Conservation (phyloP, 805 yeast genomes). For the Lachancea sp. region DNA sequence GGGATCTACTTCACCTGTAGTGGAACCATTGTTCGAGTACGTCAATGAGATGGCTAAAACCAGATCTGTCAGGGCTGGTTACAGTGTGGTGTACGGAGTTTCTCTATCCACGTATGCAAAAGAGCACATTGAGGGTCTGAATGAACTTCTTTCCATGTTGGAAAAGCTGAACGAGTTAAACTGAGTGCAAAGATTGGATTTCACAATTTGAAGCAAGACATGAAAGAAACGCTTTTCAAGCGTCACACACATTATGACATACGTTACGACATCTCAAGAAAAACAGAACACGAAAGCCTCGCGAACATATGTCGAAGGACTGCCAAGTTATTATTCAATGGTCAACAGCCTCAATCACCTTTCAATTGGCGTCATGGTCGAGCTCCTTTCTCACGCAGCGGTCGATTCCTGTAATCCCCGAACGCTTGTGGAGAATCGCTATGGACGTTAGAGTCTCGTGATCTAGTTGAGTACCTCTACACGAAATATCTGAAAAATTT, state of each 20-base stretch:
- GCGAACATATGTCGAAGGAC: too few relatives aligned
- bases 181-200: neutral
- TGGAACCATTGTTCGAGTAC: slow-evolving; percentile 58
- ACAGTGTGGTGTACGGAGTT: slow-evolving; percentile 56
- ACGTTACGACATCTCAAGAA: neutral
- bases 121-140: slow-evolving; percentile 60
- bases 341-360: neutral
- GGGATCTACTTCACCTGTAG: slow-evolving; percentile 63
- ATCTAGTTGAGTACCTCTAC: neutral
- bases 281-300: neutral
- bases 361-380: too few relatives aligned
- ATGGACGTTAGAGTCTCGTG: neutral
- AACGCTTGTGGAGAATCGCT: neutral
- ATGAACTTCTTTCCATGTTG: slow-evolving; percentile 56
- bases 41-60: slow-evolving; percentile 39
- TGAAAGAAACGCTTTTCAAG: neutral
- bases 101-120: slow-evolving; percentile 49
- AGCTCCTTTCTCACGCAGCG: too few relatives aligned
- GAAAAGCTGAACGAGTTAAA: slow-evolving; percentile 4
- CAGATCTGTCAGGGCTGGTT: slow-evolving; percentile 38
- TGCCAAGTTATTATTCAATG: too few relatives aligned
- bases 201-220: neutral
- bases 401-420: too few relatives aligned
- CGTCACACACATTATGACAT: too few relatives aligned
- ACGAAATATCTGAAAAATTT: slow-evolving; percentile 1